Evolutionary conservation across 768 basidiomycete species (phyloP), one percentile per base, ranked within the genome.

Genomic region (Naganishia antarctica): DNA sequence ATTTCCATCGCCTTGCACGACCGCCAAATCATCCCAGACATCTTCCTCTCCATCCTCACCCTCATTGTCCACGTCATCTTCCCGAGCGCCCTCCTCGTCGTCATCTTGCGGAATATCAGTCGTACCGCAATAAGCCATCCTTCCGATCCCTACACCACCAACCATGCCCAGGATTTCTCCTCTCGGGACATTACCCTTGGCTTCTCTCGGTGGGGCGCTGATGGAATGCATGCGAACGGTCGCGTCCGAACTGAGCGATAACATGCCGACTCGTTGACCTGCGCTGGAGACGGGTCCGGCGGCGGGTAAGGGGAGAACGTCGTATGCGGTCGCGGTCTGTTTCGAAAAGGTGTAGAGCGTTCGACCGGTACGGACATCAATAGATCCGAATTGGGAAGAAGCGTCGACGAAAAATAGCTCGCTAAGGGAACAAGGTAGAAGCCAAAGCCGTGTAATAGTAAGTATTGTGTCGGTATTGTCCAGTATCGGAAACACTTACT

Each of bases 1-100:
- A 25, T 57, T 34, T 31, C 44, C 49, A 34, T 75, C 75, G 5
- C 73, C 75, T 74, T 97, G 91, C 6, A 97, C 96, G 62, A 96
- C 90, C 43, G 92, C 91, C 79, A 96, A 98, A 64, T 49, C 63
- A 28, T 58, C 51, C 63, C 63, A 64, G 25, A 60, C 57, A 23
- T 65, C 43, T 48, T 50, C 57, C 15, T 34, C 64, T 26, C 34
- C 53, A 12, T 40, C 43, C 29, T 34, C 53, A 23, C 47, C 28
- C 11, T 40, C 53, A 2, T 32, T 32, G 16, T 28, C 43, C 8
- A 21, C 9, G 6, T 21, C 63, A 23, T 40, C 53, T 11, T 59
- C 53, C 1, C 44, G 45, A 23, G 41, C 34, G 3, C 12, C 53
- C 13, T 60, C 31, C 7, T 58, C 53, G 26, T 60, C 45, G 4